Percentiles rank a stretch among this genome's conserved stretches.
These are phyloP conservation scores for Byssoonygena ceratinophila DNA, from an alignment of 2,329 filamentous ascomycete genomes.

Conservation along the genomic window DNA sequence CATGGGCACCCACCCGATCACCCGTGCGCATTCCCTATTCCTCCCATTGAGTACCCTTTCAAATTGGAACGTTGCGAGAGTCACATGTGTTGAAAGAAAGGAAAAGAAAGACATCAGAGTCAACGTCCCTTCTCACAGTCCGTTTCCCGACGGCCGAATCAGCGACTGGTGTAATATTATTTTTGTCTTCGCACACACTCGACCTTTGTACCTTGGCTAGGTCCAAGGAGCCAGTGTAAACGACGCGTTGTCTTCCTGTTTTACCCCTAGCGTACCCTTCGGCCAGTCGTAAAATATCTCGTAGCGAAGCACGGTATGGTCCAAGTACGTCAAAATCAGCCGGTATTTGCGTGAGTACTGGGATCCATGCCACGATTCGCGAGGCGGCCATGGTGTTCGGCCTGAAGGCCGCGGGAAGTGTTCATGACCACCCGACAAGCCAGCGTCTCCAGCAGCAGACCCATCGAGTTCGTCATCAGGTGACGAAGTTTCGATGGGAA, in stretches of 20 bases:
- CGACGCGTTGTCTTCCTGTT: background rate
- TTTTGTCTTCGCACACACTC: background rate
- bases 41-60: too few relatives aligned
- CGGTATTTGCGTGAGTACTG: constrained; percentile 39
- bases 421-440: constrained; percentile 10
- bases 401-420: background rate
- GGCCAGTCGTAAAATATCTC: constrained; percentile 44
- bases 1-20: too few relatives aligned
- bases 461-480: constrained; percentile 20
- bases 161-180: too few relatives aligned
- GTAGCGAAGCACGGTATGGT: constrained; percentile 50
- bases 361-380: constrained; percentile 30
- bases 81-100: too few relatives aligned
- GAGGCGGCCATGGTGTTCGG: background rate
- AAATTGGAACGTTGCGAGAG: too few relatives aligned
- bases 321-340: constrained; percentile 46
- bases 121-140: too few relatives aligned
- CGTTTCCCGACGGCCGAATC: too few relatives aligned
- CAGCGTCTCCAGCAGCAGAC: constrained; percentile 4
- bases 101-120: too few relatives aligned
- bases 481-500: constrained; percentile 24
- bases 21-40: too few relatives aligned
- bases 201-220: background rate
- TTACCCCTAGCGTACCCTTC: constrained; percentile 6
- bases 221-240: constrained; percentile 11